phyloP scores from a whole-genome alignment of 345 rosid genomes.

The Garcia nutans region DNA sequence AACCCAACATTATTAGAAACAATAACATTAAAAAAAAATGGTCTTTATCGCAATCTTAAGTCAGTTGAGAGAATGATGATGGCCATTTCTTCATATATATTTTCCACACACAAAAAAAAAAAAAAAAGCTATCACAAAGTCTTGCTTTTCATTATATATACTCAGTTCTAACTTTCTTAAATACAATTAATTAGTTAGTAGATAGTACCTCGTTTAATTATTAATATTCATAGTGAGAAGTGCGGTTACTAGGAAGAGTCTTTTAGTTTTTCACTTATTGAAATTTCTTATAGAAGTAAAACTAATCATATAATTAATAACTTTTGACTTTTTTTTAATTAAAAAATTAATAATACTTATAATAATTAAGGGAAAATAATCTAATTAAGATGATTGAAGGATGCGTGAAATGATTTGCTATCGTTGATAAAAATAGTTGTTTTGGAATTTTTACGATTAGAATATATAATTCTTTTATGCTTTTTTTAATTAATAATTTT shows the following conservation, averaged over 20 bases:
- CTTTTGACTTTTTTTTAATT: no score
- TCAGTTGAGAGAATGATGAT: not conserved
- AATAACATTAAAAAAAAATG: not conserved
- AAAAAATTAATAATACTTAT: no score
- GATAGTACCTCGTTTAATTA: not conserved
- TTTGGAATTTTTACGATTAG: no score
- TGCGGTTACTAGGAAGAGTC: no score
- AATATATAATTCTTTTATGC: not conserved
- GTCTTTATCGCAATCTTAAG: slow-evolving; percentile 1
- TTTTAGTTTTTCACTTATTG: no score
- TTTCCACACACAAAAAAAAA: not conserved
- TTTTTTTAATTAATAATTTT: not conserved
- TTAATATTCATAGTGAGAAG: not conserved
- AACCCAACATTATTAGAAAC: not conserved
- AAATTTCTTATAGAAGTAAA: no score
- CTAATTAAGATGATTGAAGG: no score
- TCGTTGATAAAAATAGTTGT: no score
- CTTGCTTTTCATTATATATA: not conserved
- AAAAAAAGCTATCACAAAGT: not conserved
- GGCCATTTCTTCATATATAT: not conserved
- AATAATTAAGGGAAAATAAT: no score
- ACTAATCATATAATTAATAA: no score
- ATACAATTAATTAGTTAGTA: not conserved
- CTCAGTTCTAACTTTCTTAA: not conserved
- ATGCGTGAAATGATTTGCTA: no score